phyloP scores from a whole-genome alignment of 164 flowering plant genomes.

The Annona squamosa region DNA sequence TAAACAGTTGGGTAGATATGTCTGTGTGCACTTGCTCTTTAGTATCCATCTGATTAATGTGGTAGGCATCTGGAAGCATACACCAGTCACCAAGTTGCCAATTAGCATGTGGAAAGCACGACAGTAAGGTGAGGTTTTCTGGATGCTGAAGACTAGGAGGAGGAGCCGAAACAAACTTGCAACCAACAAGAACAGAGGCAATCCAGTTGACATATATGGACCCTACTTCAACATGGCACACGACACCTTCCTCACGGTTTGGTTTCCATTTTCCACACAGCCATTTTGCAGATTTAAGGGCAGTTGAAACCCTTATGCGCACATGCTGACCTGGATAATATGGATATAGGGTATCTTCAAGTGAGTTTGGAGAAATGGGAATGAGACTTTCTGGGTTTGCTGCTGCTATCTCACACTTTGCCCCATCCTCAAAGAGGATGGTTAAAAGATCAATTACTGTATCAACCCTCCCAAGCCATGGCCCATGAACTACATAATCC shows the following conservation, averaged over 20 bases:
- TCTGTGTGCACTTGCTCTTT: slow-evolving; percentile 13
- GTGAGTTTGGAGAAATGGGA: slow-evolving; percentile 42
- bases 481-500: slow-evolving; percentile 68
- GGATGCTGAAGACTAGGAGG: slow-evolving; percentile 52
- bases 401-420: slow-evolving; percentile 48
- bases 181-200: slow-evolving; percentile 37
- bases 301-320: slow-evolving; percentile 24
- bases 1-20: slow-evolving; percentile 9
- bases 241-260: slow-evolving; percentile 53
- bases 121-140: slow-evolving; percentile 45
- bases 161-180: slow-evolving; percentile 21
- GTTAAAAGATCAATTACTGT: slow-evolving; percentile 56
- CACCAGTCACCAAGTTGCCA: slow-evolving; percentile 98
- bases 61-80: slow-evolving; percentile 31
- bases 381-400: slow-evolving; percentile 39
- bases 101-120: slow-evolving; percentile 60
- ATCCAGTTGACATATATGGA: slow-evolving; percentile 73
- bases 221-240: slow-evolving; percentile 65
- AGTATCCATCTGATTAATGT: neutral
- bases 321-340: slow-evolving; percentile 91
- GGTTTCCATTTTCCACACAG: slow-evolving; percentile 58
- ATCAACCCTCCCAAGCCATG: slow-evolving; percentile 80
- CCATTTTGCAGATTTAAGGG: slow-evolving; percentile 49
- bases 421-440: slow-evolving; percentile 74
- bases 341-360: slow-evolving; percentile 68